These are phyloP conservation scores for Serendipita indica DNA, from an alignment of 768 basidiomycete species.

Conservation along the genomic window DNA sequence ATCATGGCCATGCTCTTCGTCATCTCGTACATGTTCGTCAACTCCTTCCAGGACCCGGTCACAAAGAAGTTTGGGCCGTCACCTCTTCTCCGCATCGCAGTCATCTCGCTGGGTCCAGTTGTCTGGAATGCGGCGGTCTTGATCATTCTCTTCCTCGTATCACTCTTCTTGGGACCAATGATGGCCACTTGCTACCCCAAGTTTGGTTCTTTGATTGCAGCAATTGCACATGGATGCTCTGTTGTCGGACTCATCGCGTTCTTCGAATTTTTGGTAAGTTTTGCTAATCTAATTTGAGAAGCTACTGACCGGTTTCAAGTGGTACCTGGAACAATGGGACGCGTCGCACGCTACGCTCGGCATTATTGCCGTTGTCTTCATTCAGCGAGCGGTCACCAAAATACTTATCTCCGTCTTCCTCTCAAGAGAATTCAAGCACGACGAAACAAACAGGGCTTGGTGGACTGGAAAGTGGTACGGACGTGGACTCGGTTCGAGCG, in stretches of 20 bases:
- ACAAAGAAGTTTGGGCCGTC: conserved; percentile 53
- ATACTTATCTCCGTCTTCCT: conserved; percentile 86
- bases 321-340: conserved; percentile 91
- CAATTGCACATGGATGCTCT: conserved; percentile 69
- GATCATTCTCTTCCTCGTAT: conserved; percentile 75
- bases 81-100: conserved; percentile 82
- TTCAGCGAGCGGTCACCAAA: conserved; percentile 90
- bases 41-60: conserved; percentile 59
- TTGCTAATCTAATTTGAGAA: conserved; percentile 11
- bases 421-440: conserved; percentile 97
- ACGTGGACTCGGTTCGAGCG: conserved; percentile 75
- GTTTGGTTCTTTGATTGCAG: conserved; percentile 88
- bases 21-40: conserved; percentile 85
- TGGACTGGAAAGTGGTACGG: conserved; percentile 99
- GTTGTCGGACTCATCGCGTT: conserved; percentile 80
- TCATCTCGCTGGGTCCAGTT: conserved; percentile 87
- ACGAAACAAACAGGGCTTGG: conserved; percentile 97
- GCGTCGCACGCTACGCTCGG: conserved; percentile 87
- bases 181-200: conserved; percentile 67
- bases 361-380: conserved; percentile 76
- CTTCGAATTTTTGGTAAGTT: conserved; percentile 86
- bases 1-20: conserved; percentile 76
- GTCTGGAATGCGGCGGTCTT: conserved; percentile 89
- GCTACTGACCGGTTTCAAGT: conserved; percentile 33
- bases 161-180: conserved; percentile 86